Evolutionary conservation across 2,329 filamentous ascomycete species (phyloP).

Genomic region (Pseudocercospora crystallina): DNA sequence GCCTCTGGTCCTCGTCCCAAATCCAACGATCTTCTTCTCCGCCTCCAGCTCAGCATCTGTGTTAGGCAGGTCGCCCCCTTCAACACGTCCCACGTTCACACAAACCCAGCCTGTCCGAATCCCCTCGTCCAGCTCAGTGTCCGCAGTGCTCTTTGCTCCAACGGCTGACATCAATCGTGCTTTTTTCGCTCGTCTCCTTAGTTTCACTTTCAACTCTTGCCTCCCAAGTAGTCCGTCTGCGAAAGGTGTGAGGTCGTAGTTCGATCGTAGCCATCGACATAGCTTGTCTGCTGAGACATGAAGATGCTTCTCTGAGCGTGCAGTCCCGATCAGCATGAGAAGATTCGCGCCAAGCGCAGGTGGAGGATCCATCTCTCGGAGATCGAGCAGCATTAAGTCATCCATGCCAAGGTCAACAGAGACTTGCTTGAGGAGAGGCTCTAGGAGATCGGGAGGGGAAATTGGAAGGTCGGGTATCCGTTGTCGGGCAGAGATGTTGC

Average conservation of each 20-base stretch:
- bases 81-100: slow-evolving; percentile 76
- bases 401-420: slow-evolving; percentile 86
- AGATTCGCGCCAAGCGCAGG: slow-evolving; percentile 84
- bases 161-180: slow-evolving; percentile 76
- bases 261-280: slow-evolving; percentile 77
- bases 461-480: slow-evolving; percentile 64
- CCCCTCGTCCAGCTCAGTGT: slow-evolving; percentile 71
- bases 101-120: slow-evolving; percentile 95
- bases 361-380: slow-evolving; percentile 80
- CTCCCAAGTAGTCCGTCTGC: slow-evolving; percentile 87
- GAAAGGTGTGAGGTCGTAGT: slow-evolving; percentile 69
- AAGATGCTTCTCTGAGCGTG: slow-evolving; percentile 87
- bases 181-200: slow-evolving; percentile 75
- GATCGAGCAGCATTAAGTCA: slow-evolving; percentile 74
- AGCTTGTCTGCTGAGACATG: slow-evolving; percentile 89
- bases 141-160: slow-evolving; percentile 57
- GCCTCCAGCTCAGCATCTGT: slow-evolving; percentile 31
- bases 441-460: slow-evolving; percentile 69
- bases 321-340: slow-evolving; percentile 89
- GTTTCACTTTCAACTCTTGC: slow-evolving; percentile 85
- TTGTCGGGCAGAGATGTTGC: slow-evolving; percentile 53
- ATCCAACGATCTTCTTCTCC: slow-evolving; percentile 69
- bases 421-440: slow-evolving; percentile 71
- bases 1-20: slow-evolving; percentile 61
- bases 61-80: slow-evolving; percentile 66